These are phyloP conservation scores for Entomortierella beljakovae DNA, from an alignment of 192 early-diverging fungal genomes.

Conservation along the genomic window DNA sequence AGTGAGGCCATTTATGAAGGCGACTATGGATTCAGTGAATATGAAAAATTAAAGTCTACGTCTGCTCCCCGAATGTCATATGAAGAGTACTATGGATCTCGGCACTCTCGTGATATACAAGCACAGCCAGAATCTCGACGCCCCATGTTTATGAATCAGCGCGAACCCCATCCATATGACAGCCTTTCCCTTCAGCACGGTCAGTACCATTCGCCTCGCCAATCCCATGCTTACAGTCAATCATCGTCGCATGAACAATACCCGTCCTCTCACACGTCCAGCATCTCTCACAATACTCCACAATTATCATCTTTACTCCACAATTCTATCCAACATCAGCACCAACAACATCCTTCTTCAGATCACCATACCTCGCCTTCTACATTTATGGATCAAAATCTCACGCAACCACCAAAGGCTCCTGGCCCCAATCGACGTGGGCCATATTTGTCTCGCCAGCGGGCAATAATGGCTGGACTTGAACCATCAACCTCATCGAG, in stretches of 20 bases:
- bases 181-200: no score
- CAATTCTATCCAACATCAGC: slow-evolving; percentile 2
- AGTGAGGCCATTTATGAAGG: background rate
- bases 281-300: background rate
- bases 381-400: background rate
- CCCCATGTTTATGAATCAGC: no score
- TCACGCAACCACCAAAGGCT: background rate
- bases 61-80: no score
- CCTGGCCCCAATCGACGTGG: slow-evolving; percentile 19
- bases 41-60: background rate
- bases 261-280: background rate
- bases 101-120: no score
- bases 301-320: no score
- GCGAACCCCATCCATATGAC: no score
- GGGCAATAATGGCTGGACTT: slow-evolving; percentile 37
- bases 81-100: no score
- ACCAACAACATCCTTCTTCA: slow-evolving; percentile 7
- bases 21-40: background rate
- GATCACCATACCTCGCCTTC: background rate
- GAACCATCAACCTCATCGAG: slow-evolving; percentile 41
- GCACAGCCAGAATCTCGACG: no score
- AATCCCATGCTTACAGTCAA: background rate
- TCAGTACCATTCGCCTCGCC: no score
- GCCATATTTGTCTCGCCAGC: slow-evolving; percentile 30
- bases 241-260: background rate